Evolutionary conservation across 2,329 filamentous ascomycete genomes (phyloP).

Genomic region (Aspergillus hortae): DNA sequence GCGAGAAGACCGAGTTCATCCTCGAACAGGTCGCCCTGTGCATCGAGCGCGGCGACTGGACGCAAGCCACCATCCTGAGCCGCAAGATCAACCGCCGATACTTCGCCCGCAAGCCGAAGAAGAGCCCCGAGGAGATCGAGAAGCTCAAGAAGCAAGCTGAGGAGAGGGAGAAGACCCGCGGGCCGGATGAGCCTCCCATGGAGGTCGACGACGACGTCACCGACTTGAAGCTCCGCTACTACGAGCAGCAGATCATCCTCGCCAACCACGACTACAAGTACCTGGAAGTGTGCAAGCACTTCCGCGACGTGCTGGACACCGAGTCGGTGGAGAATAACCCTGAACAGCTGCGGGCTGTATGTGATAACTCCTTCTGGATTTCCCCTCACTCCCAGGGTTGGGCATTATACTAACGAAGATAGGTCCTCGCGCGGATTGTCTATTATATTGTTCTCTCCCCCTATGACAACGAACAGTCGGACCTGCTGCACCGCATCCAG

Average conservation of each 20-base stretch:
- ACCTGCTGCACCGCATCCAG: constrained; percentile 89
- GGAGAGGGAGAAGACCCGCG: constrained; percentile 70
- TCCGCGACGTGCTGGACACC: constrained; percentile 93
- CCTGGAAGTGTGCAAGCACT: constrained; percentile 96
- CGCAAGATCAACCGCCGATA: constrained; percentile 97
- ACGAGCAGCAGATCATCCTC: constrained; percentile 93
- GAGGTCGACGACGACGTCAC: constrained; percentile 86
- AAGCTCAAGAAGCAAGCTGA: constrained; percentile 84
- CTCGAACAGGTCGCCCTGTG: constrained; percentile 90
- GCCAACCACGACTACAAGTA: constrained; percentile 98
- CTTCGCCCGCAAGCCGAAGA: constrained; percentile 84
- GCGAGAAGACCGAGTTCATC: constrained; percentile 99
- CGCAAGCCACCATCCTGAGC: constrained; percentile 85
- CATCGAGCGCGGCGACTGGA: constrained; percentile 95
- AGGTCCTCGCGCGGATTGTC: constrained; percentile 91
- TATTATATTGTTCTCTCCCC: constrained; percentile 96
- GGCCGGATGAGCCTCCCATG: constrained; percentile 71
- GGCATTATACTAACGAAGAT: constrained; percentile 9
- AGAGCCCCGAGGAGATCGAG: constrained; percentile 81
- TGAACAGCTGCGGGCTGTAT: constrained; percentile 77
- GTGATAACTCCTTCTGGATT: constrained; percentile 27
- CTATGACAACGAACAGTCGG: constrained; percentile 97
- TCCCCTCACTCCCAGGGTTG: background rate
- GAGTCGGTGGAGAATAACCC: constrained; percentile 91
- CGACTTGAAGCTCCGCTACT: constrained; percentile 91